These are phyloP conservation scores for Fraxinus xanthoxyloides DNA, from an alignment of 305 asterid genomes.

Conservation along the genomic window DNA sequence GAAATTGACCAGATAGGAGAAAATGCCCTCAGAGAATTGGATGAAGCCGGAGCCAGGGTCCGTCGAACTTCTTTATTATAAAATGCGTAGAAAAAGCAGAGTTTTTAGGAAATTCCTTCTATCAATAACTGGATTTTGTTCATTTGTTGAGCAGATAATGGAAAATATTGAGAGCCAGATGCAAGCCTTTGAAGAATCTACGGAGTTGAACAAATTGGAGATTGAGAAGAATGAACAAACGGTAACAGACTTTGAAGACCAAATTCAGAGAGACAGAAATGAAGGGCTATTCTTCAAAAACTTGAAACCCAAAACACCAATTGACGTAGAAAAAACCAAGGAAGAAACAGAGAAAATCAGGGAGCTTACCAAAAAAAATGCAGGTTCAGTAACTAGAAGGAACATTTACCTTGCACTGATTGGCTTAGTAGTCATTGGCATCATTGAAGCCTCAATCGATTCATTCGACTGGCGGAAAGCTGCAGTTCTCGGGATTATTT, in stretches of 20 bases:
- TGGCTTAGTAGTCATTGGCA: conserved; percentile 60
- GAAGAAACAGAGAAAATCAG: conserved; percentile 61
- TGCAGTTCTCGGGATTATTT: conserved; percentile 65
- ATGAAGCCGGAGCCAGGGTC: conserved; percentile 83
- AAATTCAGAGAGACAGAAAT: conserved; percentile 61
- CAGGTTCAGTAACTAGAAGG: conserved; percentile 59
- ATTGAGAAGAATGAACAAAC: conserved; percentile 62
- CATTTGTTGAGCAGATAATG: conserved; percentile 71
- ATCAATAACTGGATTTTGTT: conserved; percentile 21
- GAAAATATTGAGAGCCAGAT: conserved; percentile 72
- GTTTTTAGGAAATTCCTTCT: background rate
- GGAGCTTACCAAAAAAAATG: conserved; percentile 53
- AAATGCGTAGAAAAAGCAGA: background rate
- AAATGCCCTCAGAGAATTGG: conserved; percentile 78
- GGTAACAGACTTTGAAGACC: conserved; percentile 58
- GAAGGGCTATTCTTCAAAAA: conserved; percentile 83
- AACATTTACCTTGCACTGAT: conserved; percentile 70
- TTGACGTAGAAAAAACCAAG: conserved; percentile 53
- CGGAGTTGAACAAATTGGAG: conserved; percentile 64
- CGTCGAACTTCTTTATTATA: conserved; percentile 13
- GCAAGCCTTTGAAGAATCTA: conserved; percentile 86
- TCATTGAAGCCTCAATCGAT: conserved; percentile 52
- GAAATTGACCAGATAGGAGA: conserved; percentile 88
- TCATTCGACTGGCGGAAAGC: conserved; percentile 62
- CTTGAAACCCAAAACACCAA: conserved; percentile 47